These are phyloP conservation scores for Pseudogymnoascus sp. DNA, from an alignment of 2,329 filamentous ascomycete species.

Conservation along the genomic window DNA sequence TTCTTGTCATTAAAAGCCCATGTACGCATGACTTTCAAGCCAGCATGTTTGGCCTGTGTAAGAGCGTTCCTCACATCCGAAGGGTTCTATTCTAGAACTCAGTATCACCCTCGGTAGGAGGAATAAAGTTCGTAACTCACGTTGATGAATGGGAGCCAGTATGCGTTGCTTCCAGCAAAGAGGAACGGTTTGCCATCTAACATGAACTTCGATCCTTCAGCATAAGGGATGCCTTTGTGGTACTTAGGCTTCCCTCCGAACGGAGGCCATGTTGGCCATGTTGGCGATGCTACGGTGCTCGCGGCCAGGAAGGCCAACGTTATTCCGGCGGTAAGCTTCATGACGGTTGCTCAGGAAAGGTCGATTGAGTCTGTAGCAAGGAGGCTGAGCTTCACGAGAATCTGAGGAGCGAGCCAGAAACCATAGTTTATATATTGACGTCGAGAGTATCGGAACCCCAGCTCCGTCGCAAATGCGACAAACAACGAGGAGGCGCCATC, in stretches of 20 bases:
- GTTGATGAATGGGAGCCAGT: constrained; percentile 50
- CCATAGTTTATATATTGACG: background rate
- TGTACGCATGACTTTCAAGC: constrained; percentile 47
- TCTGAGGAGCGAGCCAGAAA: background rate
- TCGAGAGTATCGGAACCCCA: background rate
- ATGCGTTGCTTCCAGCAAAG: constrained; percentile 52
- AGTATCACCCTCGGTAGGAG: constrained; percentile 34
- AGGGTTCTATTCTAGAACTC: background rate
- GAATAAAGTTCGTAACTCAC: constrained; percentile 27
- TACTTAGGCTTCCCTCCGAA: background rate
- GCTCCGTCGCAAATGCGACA: background rate
- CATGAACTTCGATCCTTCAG: constrained; percentile 44
- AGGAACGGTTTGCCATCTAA: constrained; percentile 49
- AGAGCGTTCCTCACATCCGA: constrained; percentile 31
- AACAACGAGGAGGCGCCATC: background rate
- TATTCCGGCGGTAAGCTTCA: background rate
- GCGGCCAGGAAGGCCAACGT: background rate
- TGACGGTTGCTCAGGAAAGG: background rate
- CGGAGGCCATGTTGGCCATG: background rate
- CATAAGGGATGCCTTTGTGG: constrained; percentile 40
- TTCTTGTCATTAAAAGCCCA: constrained; percentile 56
- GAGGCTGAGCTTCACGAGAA: background rate
- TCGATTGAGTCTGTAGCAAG: background rate
- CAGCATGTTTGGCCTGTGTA: constrained; percentile 32
- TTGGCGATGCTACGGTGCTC: background rate